Percentiles rank a stretch among this genome's conserved stretches.
Conservation (phyloP, 179 eudicot genomes). For the Beta corolliflora region DNA sequence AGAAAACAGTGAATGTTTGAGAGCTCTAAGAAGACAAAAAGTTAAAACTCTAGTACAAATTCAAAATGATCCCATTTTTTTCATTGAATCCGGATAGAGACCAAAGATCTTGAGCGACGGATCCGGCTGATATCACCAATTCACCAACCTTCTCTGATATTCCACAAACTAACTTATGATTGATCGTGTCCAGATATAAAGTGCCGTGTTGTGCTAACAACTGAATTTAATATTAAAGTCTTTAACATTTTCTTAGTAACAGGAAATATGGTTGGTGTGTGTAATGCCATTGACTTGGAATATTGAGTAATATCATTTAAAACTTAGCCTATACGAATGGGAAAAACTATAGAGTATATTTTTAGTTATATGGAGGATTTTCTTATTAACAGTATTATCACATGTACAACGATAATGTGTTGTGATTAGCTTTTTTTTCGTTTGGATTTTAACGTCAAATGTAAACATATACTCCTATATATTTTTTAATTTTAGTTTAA, state of each 20-base stretch:
- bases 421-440: slow-evolving; percentile 1
- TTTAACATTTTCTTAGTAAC: background rate
- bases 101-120: no score
- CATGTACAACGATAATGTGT: slow-evolving; percentile 9
- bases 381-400: background rate
- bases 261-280: slow-evolving; percentile 6
- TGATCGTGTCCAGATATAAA: background rate
- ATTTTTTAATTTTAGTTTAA: no score
- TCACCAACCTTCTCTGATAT: slow-evolving; percentile 13
- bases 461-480: no score
- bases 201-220: slow-evolving; percentile 19
- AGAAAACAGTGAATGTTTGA: no score
- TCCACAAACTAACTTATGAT: background rate
- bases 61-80: no score
- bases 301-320: background rate
- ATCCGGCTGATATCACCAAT: no score
- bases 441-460: no score
- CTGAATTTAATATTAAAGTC: background rate
- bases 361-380: no score
- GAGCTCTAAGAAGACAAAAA: no score
- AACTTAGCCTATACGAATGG: background rate
- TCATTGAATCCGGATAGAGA: no score
- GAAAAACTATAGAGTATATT: background rate
- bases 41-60: no score
- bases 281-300: slow-evolving; percentile 8